These are phyloP conservation scores for Thyridium curvatum DNA, from an alignment of 2,329 filamentous ascomycete species.

Conservation along the genomic window DNA sequence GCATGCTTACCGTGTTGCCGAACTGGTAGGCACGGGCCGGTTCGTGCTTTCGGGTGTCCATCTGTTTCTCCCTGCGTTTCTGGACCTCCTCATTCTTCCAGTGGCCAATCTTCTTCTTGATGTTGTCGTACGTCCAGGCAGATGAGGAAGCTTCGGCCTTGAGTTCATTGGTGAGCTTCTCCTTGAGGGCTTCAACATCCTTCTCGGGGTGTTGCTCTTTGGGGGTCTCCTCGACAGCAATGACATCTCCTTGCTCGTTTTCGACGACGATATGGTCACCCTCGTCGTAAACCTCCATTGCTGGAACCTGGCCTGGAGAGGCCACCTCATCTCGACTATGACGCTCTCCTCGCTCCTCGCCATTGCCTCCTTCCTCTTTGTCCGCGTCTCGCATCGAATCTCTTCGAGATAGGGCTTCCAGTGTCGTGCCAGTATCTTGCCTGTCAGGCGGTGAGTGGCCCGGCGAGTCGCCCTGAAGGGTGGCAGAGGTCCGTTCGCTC, in stretches of 20 bases:
- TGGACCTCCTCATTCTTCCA: conserved; percentile 55
- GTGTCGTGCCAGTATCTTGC: conserved; percentile 13
- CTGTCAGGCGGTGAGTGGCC: conserved; percentile 11
- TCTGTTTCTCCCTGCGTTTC: conserved; percentile 54
- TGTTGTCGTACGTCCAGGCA: conserved; percentile 34
- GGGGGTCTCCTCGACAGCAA: conserved; percentile 53
- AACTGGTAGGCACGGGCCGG: conserved; percentile 82
- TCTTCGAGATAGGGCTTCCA: conserved; percentile 6
- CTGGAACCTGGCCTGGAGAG: neutral
- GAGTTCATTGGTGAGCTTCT: conserved; percentile 24
- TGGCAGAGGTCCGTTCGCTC: conserved; percentile 11
- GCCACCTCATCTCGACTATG: neutral
- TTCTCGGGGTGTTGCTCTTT: conserved; percentile 9
- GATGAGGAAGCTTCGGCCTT: conserved; percentile 23
- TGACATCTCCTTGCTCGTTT: conserved; percentile 79
- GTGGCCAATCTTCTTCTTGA: conserved; percentile 44
- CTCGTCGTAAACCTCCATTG: conserved; percentile 72
- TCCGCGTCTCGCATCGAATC: conserved; percentile 3
- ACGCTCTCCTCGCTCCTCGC: neutral
- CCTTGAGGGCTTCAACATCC: conserved; percentile 17
- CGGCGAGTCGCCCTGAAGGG: conserved; percentile 7
- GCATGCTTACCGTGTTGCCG: conserved; percentile 60
- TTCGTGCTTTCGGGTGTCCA: conserved; percentile 51
- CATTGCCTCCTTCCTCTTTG: neutral
- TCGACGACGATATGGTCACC: conserved; percentile 75